Conservation (phyloP, 495 filamentous ascomycete genomes). For the Penicillium parvum region DNA sequence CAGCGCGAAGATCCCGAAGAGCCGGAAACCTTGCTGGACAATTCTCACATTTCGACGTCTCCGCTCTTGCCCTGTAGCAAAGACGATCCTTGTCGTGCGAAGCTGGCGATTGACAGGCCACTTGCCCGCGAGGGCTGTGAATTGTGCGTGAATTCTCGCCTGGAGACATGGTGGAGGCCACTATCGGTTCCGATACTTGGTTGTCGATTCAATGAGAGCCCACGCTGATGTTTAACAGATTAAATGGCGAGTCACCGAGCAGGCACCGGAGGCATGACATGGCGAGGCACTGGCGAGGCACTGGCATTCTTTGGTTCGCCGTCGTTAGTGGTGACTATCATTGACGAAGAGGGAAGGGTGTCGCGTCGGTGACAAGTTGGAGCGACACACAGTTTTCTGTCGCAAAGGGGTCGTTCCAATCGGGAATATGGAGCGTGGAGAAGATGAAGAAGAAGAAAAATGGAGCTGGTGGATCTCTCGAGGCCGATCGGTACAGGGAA, state of each 20-base stretch:
- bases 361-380: background rate
- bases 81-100: background rate
- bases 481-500: too few relatives aligned
- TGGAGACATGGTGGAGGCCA: constrained; percentile 6
- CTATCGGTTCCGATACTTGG: constrained; percentile 3
- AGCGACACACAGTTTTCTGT: constrained; percentile 10
- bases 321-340: constrained; percentile 12
- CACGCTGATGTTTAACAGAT: constrained; percentile 3
- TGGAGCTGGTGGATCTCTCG: too few relatives aligned
- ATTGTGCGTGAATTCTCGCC: background rate
- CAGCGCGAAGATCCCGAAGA: too few relatives aligned
- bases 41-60: background rate
- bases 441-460: too few relatives aligned
- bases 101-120: background rate
- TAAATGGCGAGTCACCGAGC: background rate
- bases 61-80: background rate
- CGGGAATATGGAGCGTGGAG: too few relatives aligned
- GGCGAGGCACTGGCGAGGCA: background rate
- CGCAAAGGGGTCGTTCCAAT: too few relatives aligned
- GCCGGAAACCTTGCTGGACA: background rate
- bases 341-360: constrained; percentile 11
- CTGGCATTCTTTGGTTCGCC: constrained; percentile 4
- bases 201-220: too few relatives aligned
- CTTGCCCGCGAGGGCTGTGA: background rate
- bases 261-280: background rate